These are phyloP conservation scores for Pythium aquatile DNA, from an alignment of 352 stramenopile genomes.

Conservation along the genomic window DNA sequence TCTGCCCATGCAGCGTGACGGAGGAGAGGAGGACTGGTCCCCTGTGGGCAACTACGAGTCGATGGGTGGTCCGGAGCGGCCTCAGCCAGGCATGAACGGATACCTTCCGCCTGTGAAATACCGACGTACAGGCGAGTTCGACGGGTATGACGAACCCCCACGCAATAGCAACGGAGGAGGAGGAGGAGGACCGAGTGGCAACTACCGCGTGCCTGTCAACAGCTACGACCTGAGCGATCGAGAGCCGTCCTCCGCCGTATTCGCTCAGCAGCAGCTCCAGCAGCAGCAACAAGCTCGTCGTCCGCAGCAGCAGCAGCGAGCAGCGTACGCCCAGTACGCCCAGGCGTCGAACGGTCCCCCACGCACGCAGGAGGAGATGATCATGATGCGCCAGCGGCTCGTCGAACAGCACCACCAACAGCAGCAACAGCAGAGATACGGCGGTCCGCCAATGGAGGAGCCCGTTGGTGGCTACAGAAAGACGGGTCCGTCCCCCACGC, in stretches of 20 bases:
- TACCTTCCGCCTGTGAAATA: slow-evolving; percentile 22
- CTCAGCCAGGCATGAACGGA: not conserved
- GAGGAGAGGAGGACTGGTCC: slow-evolving; percentile 10
- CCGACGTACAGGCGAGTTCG: slow-evolving; percentile 15
- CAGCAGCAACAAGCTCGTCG: slow-evolving; percentile 2
- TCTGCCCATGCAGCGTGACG: not conserved
- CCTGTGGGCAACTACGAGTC: slow-evolving; percentile 2
- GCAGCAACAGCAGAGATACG: slow-evolving; percentile 8
- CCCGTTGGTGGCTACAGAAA: slow-evolving; percentile 16
- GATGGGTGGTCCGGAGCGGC: not conserved
- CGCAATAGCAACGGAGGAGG: slow-evolving; percentile 1
- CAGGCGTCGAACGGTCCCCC: slow-evolving; percentile 8
- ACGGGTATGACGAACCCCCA: slow-evolving; percentile 14
- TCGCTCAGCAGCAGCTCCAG: slow-evolving; percentile 9
- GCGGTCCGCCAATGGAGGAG: slow-evolving; percentile 13
- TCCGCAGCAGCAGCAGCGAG: slow-evolving; percentile 21
- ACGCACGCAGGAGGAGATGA: slow-evolving; percentile 20
- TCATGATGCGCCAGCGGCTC: slow-evolving; percentile 15
- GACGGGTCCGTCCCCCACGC: not conserved
- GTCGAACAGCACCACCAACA: slow-evolving; percentile 22
- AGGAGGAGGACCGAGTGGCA: not conserved
- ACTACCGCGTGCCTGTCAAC: slow-evolving; percentile 16
- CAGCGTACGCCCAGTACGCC: slow-evolving; percentile 35
- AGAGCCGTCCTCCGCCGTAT: not conserved
- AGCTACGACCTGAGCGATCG: slow-evolving; percentile 15